A percentile compares a stretch with the other conserved stretches of the same genome.
These are phyloP conservation scores for Ramaria sp. DNA, from an alignment of 768 basidiomycete species.

Conservation along the genomic window DNA sequence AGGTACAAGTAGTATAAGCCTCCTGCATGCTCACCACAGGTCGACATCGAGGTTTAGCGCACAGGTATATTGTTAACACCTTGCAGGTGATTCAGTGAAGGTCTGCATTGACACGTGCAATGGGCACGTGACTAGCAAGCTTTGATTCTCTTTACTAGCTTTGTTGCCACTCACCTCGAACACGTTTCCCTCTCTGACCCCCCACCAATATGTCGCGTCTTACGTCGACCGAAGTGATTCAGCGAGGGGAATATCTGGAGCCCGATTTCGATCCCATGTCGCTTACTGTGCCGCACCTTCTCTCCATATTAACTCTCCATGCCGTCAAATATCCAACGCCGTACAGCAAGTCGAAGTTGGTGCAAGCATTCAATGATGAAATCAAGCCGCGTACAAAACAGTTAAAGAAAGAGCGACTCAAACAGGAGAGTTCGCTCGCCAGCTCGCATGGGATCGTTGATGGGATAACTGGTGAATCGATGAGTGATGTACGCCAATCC, in stretches of 20 bases:
- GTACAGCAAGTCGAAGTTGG: slow-evolving; percentile 67
- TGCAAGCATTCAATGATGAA: slow-evolving; percentile 69
- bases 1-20: no score
- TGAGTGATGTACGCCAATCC: slow-evolving; percentile 35
- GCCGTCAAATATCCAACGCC: slow-evolving; percentile 64
- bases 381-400: slow-evolving; percentile 49
- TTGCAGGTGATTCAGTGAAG: no score
- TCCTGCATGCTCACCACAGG: no score
- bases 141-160: no score
- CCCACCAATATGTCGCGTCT: slow-evolving; percentile 55
- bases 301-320: slow-evolving; percentile 70
- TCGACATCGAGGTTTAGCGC: no score
- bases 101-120: no score
- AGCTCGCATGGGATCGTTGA: slow-evolving; percentile 79
- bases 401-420: slow-evolving; percentile 52
- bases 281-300: slow-evolving; percentile 72
- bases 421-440: slow-evolving; percentile 57
- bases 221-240: slow-evolving; percentile 70
- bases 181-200: no score
- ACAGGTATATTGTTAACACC: no score
- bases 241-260: slow-evolving; percentile 66
- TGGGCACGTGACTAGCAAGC: no score
- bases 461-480: slow-evolving; percentile 66
- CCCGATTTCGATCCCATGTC: slow-evolving; percentile 63
- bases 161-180: no score